Percentiles rank a stretch among this genome's conserved stretches.
Conservation (phyloP, 1,284 basidiomycete species). For the Stygiomarasmius scandens region DNA sequence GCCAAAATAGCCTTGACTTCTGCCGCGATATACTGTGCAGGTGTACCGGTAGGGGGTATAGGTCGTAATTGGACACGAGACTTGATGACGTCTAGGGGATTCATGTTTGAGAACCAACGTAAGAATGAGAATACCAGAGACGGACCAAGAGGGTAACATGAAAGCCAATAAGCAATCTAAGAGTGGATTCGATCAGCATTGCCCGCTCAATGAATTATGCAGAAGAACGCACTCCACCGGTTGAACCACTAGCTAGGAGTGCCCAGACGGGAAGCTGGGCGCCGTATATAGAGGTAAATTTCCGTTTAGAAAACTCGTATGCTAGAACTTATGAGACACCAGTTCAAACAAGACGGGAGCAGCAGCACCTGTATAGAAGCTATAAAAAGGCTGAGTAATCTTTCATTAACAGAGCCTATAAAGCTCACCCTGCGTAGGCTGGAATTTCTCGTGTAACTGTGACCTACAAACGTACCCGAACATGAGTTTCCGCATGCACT, state of each 20-base stretch:
- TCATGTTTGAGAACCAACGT: not conserved
- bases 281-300: constrained; percentile 66
- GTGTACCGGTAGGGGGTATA: constrained; percentile 75
- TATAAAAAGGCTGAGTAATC: constrained; percentile 27
- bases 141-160: constrained; percentile 85
- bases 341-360: not conserved
- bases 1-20: constrained; percentile 72
- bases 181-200: not conserved
- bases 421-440: constrained; percentile 84
- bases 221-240: constrained; percentile 75
- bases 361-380: constrained; percentile 71
- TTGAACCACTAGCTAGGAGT: constrained; percentile 82
- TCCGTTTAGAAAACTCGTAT: constrained; percentile 88
- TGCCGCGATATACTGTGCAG: constrained; percentile 79
- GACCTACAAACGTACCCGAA: constrained; percentile 51
- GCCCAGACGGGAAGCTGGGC: constrained; percentile 86
- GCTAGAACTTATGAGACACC: constrained; percentile 41
- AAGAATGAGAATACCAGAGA: not conserved
- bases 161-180: constrained; percentile 90
- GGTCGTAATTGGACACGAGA: constrained; percentile 84
- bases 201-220: not conserved
- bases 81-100: constrained; percentile 80
- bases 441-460: constrained; percentile 93
- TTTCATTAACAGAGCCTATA: not conserved
- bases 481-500: not conserved